These are phyloP conservation scores for Aspergillus ochraceus DNA, from an alignment of 2,329 filamentous ascomycete species.

Conservation along the genomic window DNA sequence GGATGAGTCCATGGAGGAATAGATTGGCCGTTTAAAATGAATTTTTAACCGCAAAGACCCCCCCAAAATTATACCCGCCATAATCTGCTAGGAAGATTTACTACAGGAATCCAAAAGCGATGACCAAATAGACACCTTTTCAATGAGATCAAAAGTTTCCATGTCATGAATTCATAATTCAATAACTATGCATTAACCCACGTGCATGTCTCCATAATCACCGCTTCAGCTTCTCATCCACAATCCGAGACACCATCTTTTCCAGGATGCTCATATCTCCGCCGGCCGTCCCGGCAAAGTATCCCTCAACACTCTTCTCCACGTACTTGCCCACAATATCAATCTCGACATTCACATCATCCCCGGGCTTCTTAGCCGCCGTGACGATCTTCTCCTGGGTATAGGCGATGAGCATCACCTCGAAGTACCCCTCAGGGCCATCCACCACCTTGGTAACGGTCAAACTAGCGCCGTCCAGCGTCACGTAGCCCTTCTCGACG, in stretches of 20 bases:
- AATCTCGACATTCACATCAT: slow-evolving; percentile 88
- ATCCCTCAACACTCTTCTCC: slow-evolving; percentile 79
- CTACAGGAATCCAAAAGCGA: neutral
- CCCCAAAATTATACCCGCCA: neutral
- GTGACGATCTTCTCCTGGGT: slow-evolving; percentile 90
- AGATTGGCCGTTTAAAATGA: slow-evolving; percentile 12
- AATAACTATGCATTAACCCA: neutral
- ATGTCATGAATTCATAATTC: neutral
- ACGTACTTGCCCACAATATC: slow-evolving; percentile 72
- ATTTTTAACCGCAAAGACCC: neutral
- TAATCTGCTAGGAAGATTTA: neutral
- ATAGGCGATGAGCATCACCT: slow-evolving; percentile 97
- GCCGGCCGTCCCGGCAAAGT: slow-evolving; percentile 55
- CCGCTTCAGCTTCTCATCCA: slow-evolving; percentile 66
- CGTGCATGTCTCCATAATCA: slow-evolving; percentile 9
- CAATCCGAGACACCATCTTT: slow-evolving; percentile 71
- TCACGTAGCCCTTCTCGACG: slow-evolving; percentile 94
- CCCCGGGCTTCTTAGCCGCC: slow-evolving; percentile 73
- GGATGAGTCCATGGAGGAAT: slow-evolving; percentile 43
- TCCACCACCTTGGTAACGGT: slow-evolving; percentile 88
- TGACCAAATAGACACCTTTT: neutral
- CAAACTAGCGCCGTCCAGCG: slow-evolving; percentile 90
- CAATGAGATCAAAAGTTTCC: neutral
- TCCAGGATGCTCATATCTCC: slow-evolving; percentile 58
- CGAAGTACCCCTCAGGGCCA: slow-evolving; percentile 75